Conservation (phyloP, 176 grass and related monocot genomes). For the Puccinellia tenuiflora region DNA sequence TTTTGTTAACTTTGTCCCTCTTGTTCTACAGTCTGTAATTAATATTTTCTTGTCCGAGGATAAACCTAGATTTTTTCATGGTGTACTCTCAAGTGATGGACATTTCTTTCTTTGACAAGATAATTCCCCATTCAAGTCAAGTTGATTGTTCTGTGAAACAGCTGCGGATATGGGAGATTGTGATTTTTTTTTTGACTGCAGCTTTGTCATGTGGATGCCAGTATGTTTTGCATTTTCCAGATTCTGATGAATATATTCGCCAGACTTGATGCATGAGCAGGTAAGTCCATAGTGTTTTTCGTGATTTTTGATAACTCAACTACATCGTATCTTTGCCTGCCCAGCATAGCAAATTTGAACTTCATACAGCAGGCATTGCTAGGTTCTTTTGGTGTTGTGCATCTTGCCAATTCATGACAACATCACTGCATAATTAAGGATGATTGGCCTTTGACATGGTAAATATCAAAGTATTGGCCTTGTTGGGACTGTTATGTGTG, state of each 20-base stretch:
- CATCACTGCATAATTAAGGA: background rate
- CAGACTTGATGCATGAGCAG: background rate
- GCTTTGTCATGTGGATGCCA: conserved; percentile 4
- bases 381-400: background rate
- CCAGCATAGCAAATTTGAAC: background rate
- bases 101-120: conserved; percentile 22
- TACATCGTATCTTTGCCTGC: background rate
- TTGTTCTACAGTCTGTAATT: conserved; percentile 44
- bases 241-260: conserved; percentile 14
- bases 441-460: background rate
- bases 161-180: no score
- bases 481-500: background rate
- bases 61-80: conserved; percentile 32
- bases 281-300: background rate
- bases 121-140: conserved; percentile 31
- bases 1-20: conserved; percentile 41
- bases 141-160: background rate
- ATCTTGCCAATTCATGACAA: conserved; percentile 12
- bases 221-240: background rate
- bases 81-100: conserved; percentile 26
- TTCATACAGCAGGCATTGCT: background rate
- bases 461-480: background rate
- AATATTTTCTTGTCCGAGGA: conserved; percentile 36
- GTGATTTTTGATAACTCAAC: conserved; percentile 6
- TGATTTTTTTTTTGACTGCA: background rate